Evolutionary conservation across 192 early-diverging fungal species (phyloP).

Genomic region (Ambispora gerdemannii): DNA sequence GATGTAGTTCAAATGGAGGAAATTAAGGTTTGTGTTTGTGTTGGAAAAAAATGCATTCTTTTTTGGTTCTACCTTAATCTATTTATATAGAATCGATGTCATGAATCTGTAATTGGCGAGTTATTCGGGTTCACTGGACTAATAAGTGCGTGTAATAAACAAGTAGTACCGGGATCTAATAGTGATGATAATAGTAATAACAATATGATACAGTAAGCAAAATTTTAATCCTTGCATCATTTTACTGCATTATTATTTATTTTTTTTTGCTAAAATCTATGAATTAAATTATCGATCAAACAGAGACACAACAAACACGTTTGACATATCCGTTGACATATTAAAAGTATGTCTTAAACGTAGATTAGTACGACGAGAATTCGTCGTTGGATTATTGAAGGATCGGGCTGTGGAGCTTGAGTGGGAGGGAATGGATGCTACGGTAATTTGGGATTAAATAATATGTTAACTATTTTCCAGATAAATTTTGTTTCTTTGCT

Average conservation of each 20-base stretch:
- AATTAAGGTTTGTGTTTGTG: slow-evolving; percentile 7
- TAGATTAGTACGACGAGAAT: slow-evolving; percentile 23
- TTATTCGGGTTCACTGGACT: slow-evolving; percentile 25
- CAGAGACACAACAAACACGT: background rate
- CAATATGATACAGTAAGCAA: too few species aligned
- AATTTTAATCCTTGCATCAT: too few species aligned
- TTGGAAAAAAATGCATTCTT: background rate
- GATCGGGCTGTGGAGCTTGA: slow-evolving; percentile 8
- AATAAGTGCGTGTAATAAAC: slow-evolving; percentile 27
- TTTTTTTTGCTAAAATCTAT: background rate
- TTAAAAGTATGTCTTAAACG: slow-evolving; percentile 23
- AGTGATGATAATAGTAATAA: background rate
- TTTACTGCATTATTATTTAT: too few species aligned
- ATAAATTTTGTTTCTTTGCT: background rate
- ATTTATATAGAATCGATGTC: slow-evolving; percentile 20
- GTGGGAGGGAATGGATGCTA: background rate
- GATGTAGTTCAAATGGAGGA: slow-evolving; percentile 4
- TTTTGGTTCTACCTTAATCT: background rate
- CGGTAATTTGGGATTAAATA: slow-evolving; percentile 2
- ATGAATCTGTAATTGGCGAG: slow-evolving; percentile 28
- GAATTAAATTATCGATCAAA: background rate
- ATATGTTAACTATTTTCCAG: background rate
- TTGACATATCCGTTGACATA: slow-evolving; percentile 22
- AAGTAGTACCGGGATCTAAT: background rate
- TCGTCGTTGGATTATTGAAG: background rate